These are phyloP conservation scores for Chloranthus sessilifolius DNA, from an alignment of 164 flowering plant genomes.

Conservation along the genomic window DNA sequence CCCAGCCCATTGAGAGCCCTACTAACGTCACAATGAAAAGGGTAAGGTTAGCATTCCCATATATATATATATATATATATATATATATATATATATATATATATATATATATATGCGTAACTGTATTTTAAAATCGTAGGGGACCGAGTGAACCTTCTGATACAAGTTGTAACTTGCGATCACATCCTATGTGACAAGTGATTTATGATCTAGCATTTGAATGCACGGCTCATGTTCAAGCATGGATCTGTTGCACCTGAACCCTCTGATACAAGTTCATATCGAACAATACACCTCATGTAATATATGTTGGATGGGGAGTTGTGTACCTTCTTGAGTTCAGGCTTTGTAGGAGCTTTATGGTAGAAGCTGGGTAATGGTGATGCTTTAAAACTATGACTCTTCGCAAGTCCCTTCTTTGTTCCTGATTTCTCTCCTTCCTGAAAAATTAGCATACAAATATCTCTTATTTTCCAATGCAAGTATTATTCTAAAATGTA, in stretches of 20 bases:
- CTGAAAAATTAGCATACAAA: background rate
- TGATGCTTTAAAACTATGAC: constrained; percentile 16
- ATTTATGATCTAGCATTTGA: background rate
- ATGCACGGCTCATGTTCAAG: too few relatives aligned
- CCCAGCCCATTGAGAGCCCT: too few relatives aligned
- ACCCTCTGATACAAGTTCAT: background rate
- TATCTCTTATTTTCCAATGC: background rate
- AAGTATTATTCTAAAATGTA: background rate
- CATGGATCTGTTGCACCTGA: too few relatives aligned
- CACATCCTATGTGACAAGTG: background rate
- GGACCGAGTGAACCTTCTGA: too few relatives aligned
- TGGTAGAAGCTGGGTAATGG: constrained; percentile 21
- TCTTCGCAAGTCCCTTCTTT: constrained; percentile 8
- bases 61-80: too few relatives aligned
- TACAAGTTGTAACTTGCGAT: background rate
- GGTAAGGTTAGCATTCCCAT: too few relatives aligned
- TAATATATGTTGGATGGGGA: background rate
- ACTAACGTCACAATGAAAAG: too few relatives aligned
- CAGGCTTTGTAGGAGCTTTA: constrained; percentile 9
- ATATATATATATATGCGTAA: too few relatives aligned
- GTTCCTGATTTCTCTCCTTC: constrained; percentile 4
- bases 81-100: too few relatives aligned
- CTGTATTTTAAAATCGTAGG: too few relatives aligned
- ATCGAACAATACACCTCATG: background rate
- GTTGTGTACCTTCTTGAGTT: constrained; percentile 17